Evolutionary conservation across 2,329 filamentous ascomycete genomes (phyloP).

Genomic region (Lasiodiplodia sp.): DNA sequence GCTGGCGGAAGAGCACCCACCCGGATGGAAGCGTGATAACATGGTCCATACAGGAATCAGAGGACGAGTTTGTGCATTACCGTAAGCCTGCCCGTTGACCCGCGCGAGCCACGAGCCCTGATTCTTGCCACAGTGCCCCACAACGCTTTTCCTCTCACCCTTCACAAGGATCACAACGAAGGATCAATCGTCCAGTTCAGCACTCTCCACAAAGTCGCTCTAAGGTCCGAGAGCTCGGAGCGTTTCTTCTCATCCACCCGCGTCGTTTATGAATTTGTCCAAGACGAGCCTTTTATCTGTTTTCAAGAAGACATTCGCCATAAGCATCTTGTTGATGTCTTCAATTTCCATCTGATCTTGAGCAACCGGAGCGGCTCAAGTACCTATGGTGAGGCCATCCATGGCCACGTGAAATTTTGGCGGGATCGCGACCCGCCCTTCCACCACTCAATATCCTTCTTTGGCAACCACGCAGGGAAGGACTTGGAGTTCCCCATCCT

Average conservation of each 20-base stretch:
- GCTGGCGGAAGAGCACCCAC: conserved; percentile 8
- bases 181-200: conserved; percentile 10
- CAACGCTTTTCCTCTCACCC: conserved; percentile 14
- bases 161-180: conserved; percentile 19
- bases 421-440: conserved; percentile 17
- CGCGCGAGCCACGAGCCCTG: neutral
- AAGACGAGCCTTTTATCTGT: conserved; percentile 9
- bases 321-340: conserved; percentile 9
- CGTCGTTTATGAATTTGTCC: conserved; percentile 18
- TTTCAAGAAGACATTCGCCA: conserved; percentile 24
- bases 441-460: conserved; percentile 24
- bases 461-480: conserved; percentile 2
- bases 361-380: conserved; percentile 13
- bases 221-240: conserved; percentile 3
- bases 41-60: conserved; percentile 12
- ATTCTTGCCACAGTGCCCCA: neutral
- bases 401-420: conserved; percentile 23
- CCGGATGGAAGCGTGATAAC: conserved; percentile 15
- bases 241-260: conserved; percentile 15
- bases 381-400: conserved; percentile 20
- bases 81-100: neutral
- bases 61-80: conserved; percentile 13
- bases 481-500: conserved; percentile 19
- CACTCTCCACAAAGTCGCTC: conserved; percentile 15
- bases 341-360: conserved; percentile 13